Percentiles rank a stretch among this genome's conserved stretches.
phyloP scores from a whole-genome alignment of 805 yeast genomes.

The Candida methanosorbosa region DNA sequence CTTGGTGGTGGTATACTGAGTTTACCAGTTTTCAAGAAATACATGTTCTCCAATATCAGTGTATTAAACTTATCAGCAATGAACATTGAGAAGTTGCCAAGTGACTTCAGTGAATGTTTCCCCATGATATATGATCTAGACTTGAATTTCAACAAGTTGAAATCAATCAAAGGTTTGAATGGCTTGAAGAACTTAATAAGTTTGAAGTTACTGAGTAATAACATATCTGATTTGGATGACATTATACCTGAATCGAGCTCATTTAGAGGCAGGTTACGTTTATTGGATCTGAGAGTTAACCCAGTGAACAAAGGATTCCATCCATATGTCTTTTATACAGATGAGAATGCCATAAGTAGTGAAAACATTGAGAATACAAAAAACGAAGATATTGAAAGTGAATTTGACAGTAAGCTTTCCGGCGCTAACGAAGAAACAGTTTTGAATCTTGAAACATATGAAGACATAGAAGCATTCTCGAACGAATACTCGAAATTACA shows the following conservation, averaged over 20 bases:
- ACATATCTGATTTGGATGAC: slow-evolving; percentile 25
- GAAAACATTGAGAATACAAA: no score
- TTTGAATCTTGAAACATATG: slow-evolving; percentile 35
- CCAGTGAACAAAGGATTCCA: slow-evolving; percentile 38
- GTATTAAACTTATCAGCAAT: slow-evolving; percentile 38
- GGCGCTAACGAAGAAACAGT: slow-evolving; percentile 21
- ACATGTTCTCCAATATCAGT: slow-evolving; percentile 25
- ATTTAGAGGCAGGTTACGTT: slow-evolving; percentile 23
- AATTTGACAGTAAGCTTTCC: no score
- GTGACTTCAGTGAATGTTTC: slow-evolving; percentile 27
- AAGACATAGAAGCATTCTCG: slow-evolving; percentile 44
- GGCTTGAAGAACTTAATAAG: slow-evolving; percentile 27
- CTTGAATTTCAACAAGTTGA: slow-evolving; percentile 39
- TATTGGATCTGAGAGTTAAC: slow-evolving; percentile 41
- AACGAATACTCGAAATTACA: slow-evolving; percentile 35
- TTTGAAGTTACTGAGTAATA: slow-evolving; percentile 37
- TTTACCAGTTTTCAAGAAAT: neutral
- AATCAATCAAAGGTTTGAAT: slow-evolving; percentile 25
- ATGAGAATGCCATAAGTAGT: slow-evolving; percentile 6
- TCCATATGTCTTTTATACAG: slow-evolving; percentile 40
- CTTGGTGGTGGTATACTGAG: slow-evolving; percentile 20
- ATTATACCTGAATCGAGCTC: slow-evolving; percentile 24
- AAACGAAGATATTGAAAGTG: slow-evolving; percentile 5
- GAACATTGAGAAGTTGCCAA: slow-evolving; percentile 31
- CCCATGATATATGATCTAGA: slow-evolving; percentile 41